phyloP scores from a whole-genome alignment of 139 green algal species.

The Axilococcus clingmanii region DNA sequence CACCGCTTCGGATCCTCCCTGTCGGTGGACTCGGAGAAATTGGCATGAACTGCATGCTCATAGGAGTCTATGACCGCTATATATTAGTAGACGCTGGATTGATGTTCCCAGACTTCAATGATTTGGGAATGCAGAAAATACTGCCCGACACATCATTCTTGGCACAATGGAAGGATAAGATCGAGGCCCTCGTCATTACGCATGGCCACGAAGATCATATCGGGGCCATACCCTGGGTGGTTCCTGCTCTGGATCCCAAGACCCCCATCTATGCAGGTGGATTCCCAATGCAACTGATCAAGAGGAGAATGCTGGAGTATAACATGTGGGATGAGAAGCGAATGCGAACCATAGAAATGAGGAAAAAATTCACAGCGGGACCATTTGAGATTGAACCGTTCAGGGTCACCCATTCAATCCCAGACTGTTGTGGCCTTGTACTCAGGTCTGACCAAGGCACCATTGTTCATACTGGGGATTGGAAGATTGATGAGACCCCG shows the following conservation, averaged over 20 bases:
- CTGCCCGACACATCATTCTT: conserved; percentile 94
- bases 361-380: conserved; percentile 49
- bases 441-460: conserved; percentile 78
- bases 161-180: conserved; percentile 87
- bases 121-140: conserved; percentile 96
- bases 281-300: conserved; percentile 93
- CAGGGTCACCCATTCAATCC: conserved; percentile 96
- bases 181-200: conserved; percentile 96
- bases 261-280: conserved; percentile 80
- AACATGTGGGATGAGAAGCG: conserved; percentile 76
- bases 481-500: conserved; percentile 97
- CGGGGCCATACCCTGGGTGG: conserved; percentile 88
- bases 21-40: conserved; percentile 97
- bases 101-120: conserved; percentile 96
- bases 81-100: conserved; percentile 97
- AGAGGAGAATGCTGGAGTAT: conserved; percentile 81
- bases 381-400: conserved; percentile 81
- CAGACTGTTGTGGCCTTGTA: conserved; percentile 92
- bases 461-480: conserved; percentile 94
- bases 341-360: conserved; percentile 65
- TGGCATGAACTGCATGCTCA: conserved; percentile 99
- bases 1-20: conserved; percentile 86
- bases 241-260: conserved; percentile 74
- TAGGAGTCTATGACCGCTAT: conserved; percentile 91
- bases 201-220: conserved; percentile 98